phyloP scores from a whole-genome alignment of 2,329 filamentous ascomycete species.

The Fusarium proliferatum region DNA sequence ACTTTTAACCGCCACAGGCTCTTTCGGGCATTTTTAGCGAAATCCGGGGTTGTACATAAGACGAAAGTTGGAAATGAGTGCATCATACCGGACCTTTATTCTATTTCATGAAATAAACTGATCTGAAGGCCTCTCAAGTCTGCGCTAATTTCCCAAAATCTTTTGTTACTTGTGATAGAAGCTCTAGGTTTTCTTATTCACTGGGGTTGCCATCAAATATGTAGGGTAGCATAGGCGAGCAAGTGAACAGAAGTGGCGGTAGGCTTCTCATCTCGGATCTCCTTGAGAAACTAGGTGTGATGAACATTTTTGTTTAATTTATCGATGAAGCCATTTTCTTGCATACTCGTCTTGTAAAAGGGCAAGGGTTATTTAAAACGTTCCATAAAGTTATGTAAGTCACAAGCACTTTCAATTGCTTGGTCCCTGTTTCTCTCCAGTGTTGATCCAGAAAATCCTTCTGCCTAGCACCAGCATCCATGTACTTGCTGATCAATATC shows the following conservation, averaged over 20 bases:
- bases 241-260: background rate
- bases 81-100: background rate
- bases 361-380: background rate
- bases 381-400: background rate
- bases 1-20: slow-evolving; percentile 1
- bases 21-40: background rate
- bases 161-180: background rate
- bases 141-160: background rate
- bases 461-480: background rate
- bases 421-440: background rate
- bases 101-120: no score
- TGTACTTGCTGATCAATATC: background rate
- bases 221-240: background rate
- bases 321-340: background rate
- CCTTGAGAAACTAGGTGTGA: background rate
- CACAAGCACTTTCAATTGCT: background rate
- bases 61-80: background rate
- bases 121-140: no score
- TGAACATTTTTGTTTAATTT: no score
- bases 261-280: background rate
- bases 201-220: background rate
- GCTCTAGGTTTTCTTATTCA: background rate
- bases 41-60: background rate
- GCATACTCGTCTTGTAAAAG: background rate
- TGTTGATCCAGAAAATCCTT: background rate